Evolutionary conservation across 176 grass and related monocot genomes (phyloP), one percentile per base, ranked within the genome.

Genomic region (Musa schizocarpa): DNA sequence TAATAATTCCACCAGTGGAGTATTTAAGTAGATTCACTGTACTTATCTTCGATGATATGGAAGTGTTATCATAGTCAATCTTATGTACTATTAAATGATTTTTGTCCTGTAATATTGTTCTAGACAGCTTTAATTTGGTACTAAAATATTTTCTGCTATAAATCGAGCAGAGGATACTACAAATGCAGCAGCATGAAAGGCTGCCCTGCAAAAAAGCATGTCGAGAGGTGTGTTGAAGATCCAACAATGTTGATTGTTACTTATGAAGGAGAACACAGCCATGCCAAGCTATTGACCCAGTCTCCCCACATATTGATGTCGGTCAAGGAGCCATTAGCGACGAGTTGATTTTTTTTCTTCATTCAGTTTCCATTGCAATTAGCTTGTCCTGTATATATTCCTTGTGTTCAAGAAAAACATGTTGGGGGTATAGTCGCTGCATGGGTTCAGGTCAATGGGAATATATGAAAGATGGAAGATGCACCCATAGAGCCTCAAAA

Each of bases 191-290:
- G 68, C 68, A 70, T 70, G 68, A 6, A 48, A 48, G 68, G 68
- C 29, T 70, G 68, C 17, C 68, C 68, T 51, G 68, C 68, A n/a
- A 70, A 48, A 20, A 70, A 70, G 43, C 68, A 70, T n/a, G 68
- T 70, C 11, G 68, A 70, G 68, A 13, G 68, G 25, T 70, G 68
- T 52, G 48, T 70, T 50, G 68, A 70, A 70, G 68, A 70, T n/a
- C 43, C 68, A 17, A 50, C 68, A n/a, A 70, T 70, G 68, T 70
- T 70, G 43, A 70, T 70, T 20, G 68, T 70, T 34, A 70, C 68
- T 20, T 70, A 70, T 51, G 68, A 70, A 50, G 68, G 68, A 70
- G 68, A 70, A 17, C 68, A 70, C 68, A 70, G 52, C 48, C 68
- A 70, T 50, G 68, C 17, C 17, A 70, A 52, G 43, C 16, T 70